Evolutionary conservation across 1,284 basidiomycete species (phyloP), one percentile per base, ranked within the genome.

Genomic region (Inonotus hispidus): DNA sequence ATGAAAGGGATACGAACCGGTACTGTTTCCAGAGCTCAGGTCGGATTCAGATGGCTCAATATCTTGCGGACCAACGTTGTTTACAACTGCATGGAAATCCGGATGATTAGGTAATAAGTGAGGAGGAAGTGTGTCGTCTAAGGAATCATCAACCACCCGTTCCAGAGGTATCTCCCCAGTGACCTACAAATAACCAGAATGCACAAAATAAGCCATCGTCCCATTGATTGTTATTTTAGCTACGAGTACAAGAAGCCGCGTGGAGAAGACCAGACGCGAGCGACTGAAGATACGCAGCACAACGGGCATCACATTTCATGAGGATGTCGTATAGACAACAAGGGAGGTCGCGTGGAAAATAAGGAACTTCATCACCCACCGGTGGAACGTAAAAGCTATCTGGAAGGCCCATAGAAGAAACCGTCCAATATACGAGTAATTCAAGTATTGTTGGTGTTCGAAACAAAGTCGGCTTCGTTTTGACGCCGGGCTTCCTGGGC

Each of bases 271-370:
- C 64, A 67, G 66, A 71, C 63, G 71, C 62, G 58, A 65, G 64
- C 59, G 68, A 70, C 61, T 77, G 68, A 62, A 72, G 72, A 57
- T 73, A 64, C 37, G 74, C 71, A 16, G 73, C 69, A 58, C 71
- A 65, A 50, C 70, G 66, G 60, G 73, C 69, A 53, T 70, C 67
- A 52, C 53, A 58, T n/a, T 60, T 60, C 63, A 64, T 72, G 65
- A 75, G 66, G 59, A 81, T 67, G 65, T 82, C 78, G 68, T 76
- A 74, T 50, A 77, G 71, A 27, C 75, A 75, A 62, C 75, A 79
- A 23, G 75, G 75, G 53, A 71, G 66, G 59, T 77, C 74, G 60
- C 60, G 54, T 45, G 55, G 50, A 43, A 56, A 32, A 56, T 58
- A 57, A 49, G 56, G 45, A 58, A 50, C 56, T 52, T 70, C 70